Percentiles rank a stretch among this genome's conserved stretches.
Evolutionary conservation across 2,329 filamentous ascomycete genomes (phyloP).

Genomic region (Sporothrix humicola): DNA sequence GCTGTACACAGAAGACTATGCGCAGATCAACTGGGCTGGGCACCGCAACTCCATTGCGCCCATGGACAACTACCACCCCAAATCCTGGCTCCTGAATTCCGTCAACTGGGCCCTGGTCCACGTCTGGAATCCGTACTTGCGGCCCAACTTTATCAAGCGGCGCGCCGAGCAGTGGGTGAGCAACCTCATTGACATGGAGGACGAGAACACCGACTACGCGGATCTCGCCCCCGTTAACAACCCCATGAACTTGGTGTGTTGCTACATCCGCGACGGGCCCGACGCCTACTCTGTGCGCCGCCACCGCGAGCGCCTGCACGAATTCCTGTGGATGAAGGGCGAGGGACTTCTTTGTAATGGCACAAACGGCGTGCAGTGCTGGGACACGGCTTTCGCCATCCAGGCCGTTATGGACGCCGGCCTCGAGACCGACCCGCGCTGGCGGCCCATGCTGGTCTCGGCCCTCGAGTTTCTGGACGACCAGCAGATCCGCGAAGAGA

Average conservation of each 20-base stretch:
- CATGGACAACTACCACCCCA: constrained; percentile 90
- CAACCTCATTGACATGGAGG: constrained; percentile 85
- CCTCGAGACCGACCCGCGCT: constrained; percentile 76
- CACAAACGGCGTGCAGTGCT: constrained; percentile 96
- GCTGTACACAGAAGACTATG: constrained; percentile 79
- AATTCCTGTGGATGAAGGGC: constrained; percentile 88
- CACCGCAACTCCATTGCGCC: constrained; percentile 83
- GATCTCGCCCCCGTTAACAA: constrained; percentile 87
- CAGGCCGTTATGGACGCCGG: constrained; percentile 81
- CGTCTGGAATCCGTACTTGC: constrained; percentile 79
- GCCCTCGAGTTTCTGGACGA: constrained; percentile 85
- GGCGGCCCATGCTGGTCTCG: constrained; percentile 80
- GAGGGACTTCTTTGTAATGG: constrained; percentile 96
- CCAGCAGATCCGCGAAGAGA: constrained; percentile 88
- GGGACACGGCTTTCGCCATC: constrained; percentile 92
- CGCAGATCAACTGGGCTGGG: constrained; percentile 74
- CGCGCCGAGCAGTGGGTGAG: constrained; percentile 81
- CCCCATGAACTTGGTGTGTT: constrained; percentile 86
- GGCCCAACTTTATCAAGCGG: constrained; percentile 67
- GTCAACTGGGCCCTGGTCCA: constrained; percentile 80
- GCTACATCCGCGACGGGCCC: constrained; percentile 83
- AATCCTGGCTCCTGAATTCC: constrained; percentile 79
- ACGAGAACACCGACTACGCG: constrained; percentile 88
- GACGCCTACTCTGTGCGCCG: constrained; percentile 72
- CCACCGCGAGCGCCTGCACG: constrained; percentile 80